Evolutionary conservation across 2,329 filamentous ascomycete genomes (phyloP).

Genomic region (Sphaerulina vaccinii): DNA sequence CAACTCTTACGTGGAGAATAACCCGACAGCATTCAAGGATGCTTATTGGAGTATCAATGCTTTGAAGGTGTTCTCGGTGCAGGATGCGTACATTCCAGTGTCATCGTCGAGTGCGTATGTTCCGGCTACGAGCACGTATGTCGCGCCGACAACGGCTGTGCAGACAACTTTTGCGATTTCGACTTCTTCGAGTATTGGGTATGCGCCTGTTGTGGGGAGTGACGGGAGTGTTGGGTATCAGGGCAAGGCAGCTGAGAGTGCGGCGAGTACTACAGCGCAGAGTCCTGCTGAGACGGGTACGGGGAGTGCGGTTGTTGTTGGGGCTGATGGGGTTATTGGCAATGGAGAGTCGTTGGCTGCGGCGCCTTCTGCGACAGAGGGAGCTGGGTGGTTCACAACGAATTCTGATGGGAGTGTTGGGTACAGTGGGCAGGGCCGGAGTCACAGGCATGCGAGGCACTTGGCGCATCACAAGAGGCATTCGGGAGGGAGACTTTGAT

Average conservation of each 20-base stretch:
- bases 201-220: conserved; percentile 12
- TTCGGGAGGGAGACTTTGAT: conserved; percentile 13
- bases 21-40: conserved; percentile 38
- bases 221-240: conserved; percentile 11
- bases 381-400: conserved; percentile 12
- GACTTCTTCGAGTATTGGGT: neutral
- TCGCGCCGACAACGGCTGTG: neutral
- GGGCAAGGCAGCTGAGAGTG: neutral
- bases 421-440: conserved; percentile 7
- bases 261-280: neutral
- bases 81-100: neutral
- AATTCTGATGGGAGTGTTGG: conserved; percentile 12
- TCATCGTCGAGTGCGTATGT: conserved; percentile 4
- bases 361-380: conserved; percentile 1
- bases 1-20: conserved; percentile 36
- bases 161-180: conserved; percentile 1
- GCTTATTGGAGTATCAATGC: conserved; percentile 46
- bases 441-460: conserved; percentile 30
- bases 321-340: neutral
- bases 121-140: neutral
- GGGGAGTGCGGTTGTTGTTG: neutral
- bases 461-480: conserved; percentile 31
- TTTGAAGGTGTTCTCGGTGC: conserved; percentile 40
- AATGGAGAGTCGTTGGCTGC: neutral
- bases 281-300: conserved; percentile 4